Evolutionary conservation across 352 stramenopile species (phyloP).

Genomic region (Thalassiosira ordinaria): DNA sequence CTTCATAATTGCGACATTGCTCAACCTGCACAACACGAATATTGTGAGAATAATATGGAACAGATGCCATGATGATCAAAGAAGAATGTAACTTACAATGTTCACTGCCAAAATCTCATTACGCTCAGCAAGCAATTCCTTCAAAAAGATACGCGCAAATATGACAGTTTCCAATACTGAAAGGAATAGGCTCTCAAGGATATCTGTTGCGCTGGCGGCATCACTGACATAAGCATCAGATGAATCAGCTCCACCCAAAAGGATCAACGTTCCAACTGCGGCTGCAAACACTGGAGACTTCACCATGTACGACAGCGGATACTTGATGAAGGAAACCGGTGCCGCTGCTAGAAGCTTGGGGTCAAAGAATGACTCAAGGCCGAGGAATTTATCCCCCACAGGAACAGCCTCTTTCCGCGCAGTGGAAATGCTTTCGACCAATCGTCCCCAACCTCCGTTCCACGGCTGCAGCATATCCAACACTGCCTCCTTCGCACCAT

Average conservation of each 20-base stretch:
- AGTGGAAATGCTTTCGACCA: constrained; percentile 44
- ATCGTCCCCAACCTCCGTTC: constrained; percentile 57
- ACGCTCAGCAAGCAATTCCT: constrained; percentile 68
- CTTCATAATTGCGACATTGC: constrained; percentile 67
- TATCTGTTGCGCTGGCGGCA: constrained; percentile 27
- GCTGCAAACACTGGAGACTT: constrained; percentile 57
- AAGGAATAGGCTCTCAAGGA: constrained; percentile 49
- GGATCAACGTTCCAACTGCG: constrained; percentile 24
- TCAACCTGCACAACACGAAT: constrained; percentile 47
- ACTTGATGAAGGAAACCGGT: constrained; percentile 67
- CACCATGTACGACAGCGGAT: constrained; percentile 65
- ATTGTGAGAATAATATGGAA: not conserved
- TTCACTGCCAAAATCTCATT: constrained; percentile 69
- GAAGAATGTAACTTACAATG: constrained; percentile 58
- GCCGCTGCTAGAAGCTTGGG: constrained; percentile 53
- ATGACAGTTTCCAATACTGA: constrained; percentile 64
- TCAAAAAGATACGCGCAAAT: constrained; percentile 69
- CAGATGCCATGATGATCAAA: no score
- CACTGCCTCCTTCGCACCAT: constrained; percentile 57
- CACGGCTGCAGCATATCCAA: constrained; percentile 56
- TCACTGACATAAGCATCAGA: constrained; percentile 20
- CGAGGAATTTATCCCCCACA: constrained; percentile 47
- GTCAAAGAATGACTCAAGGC: constrained; percentile 64
- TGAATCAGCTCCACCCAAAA: constrained; percentile 40
- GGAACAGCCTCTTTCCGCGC: constrained; percentile 59